Percentiles rank a stretch among this genome's conserved stretches.
Conservation (phyloP, 164 flowering plant genomes). For the Taxillus chinensis region DNA sequence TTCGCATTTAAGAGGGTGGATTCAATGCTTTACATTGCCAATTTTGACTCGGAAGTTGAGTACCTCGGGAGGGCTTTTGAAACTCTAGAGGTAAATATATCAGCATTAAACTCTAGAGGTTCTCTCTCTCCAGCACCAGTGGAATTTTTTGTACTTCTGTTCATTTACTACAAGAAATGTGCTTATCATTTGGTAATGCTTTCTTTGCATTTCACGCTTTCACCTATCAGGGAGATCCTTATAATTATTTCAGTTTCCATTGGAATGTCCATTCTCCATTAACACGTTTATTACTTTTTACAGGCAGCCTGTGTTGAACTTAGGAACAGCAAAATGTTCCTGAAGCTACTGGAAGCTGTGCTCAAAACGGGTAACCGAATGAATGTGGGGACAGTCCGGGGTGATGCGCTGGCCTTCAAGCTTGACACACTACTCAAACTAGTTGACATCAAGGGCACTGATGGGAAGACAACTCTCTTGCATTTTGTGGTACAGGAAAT, state of each 20-base stretch:
- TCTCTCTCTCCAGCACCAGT: too few relatives aligned
- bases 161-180: too few relatives aligned
- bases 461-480: constrained; percentile 84
- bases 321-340: constrained; percentile 72
- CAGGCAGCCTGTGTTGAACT: constrained; percentile 87
- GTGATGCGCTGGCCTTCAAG: constrained; percentile 91
- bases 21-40: constrained; percentile 77
- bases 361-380: constrained; percentile 87
- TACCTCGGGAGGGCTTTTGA: constrained; percentile 72
- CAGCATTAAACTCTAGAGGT: not conserved
- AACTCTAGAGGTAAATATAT: constrained; percentile 61
- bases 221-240: too few relatives aligned
- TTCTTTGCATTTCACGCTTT: too few relatives aligned
- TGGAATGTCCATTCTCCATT: too few relatives aligned
- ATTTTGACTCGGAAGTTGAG: constrained; percentile 78
- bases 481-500: constrained; percentile 96
- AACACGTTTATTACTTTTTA: not conserved
- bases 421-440: constrained; percentile 93
- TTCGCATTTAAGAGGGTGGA: constrained; percentile 78
- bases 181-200: too few relatives aligned
- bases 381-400: constrained; percentile 93
- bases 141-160: too few relatives aligned
- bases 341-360: constrained; percentile 85
- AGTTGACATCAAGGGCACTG: constrained; percentile 84
- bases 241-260: too few relatives aligned